These are phyloP conservation scores for Brassica cretica DNA, from an alignment of 345 rosid species.

Conservation along the genomic window DNA sequence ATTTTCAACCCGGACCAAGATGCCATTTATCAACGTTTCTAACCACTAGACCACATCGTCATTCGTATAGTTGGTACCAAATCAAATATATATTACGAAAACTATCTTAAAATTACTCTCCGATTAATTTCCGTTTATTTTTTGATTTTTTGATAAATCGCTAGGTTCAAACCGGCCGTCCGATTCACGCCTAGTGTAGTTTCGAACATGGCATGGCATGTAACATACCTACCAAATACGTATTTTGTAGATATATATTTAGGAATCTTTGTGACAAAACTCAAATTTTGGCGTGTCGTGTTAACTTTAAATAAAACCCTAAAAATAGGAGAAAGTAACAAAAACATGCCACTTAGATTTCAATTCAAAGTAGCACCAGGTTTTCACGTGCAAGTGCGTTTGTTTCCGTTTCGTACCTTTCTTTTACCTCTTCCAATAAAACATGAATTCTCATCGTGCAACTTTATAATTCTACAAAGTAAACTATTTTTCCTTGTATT, in stretches of 20 bases:
- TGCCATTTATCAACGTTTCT: no score
- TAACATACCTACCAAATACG: neutral
- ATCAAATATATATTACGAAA: no score
- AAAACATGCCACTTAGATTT: constrained; percentile 33
- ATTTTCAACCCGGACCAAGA: no score
- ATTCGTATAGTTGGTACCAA: no score
- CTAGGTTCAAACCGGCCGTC: no score
- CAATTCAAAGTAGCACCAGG: constrained; percentile 13
- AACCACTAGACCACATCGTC: no score
- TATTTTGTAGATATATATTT: neutral
- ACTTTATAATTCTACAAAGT: constrained; percentile 7
- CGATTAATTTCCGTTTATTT: no score
- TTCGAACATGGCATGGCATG: no score
- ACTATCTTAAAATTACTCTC: no score
- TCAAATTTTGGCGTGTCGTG: neutral
- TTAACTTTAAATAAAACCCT: constrained; percentile 3
- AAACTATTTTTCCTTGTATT: neutral
- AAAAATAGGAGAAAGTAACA: constrained; percentile 1
- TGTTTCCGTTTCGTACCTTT: constrained; percentile 16
- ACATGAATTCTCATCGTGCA: constrained; percentile 15
- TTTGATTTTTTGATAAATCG: no score
- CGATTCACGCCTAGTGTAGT: no score
- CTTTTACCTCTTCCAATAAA: constrained; percentile 33
- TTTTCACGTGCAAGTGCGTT: constrained; percentile 33
- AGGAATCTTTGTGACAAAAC: neutral